Conservation (phyloP, 768 basidiomycete genomes). For the Sutorius australiensis region DNA sequence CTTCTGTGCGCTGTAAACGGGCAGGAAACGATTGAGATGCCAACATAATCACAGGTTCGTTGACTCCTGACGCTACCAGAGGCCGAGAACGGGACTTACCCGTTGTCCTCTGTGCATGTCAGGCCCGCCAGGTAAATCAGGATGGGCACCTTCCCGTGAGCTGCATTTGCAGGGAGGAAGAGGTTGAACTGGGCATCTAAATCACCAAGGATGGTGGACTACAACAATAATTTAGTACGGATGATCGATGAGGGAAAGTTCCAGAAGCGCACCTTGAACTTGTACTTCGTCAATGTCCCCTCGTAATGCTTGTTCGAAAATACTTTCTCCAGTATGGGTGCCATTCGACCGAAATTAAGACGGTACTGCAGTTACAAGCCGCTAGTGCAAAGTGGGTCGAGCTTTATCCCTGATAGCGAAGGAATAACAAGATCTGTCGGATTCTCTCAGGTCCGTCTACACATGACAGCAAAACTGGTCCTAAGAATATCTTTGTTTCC, state of each 20-base stretch:
- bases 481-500: slow-evolving; percentile 7
- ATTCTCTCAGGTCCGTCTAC: not conserved
- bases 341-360: slow-evolving; percentile 6
- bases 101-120: slow-evolving; percentile 92
- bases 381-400: not conserved
- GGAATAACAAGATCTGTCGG: not conserved
- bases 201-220: slow-evolving; percentile 72
- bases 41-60: not conserved
- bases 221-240: not conserved
- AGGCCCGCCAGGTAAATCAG: slow-evolving; percentile 87
- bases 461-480: not conserved
- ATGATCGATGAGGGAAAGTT: not conserved
- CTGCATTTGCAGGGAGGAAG: slow-evolving; percentile 69
- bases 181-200: slow-evolving; percentile 79
- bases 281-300: slow-evolving; percentile 83
- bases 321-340: slow-evolving; percentile 53
- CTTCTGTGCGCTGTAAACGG: slow-evolving; percentile 70
- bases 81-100: slow-evolving; percentile 42
- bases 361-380: too few species aligned
- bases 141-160: slow-evolving; percentile 57
- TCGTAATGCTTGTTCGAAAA: slow-evolving; percentile 77
- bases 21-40: not conserved
- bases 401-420: not conserved
- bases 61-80: not conserved
- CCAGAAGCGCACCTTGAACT: slow-evolving; percentile 56